Evolutionary conservation across 768 basidiomycete species (phyloP), one percentile per base, ranked within the genome.

Genomic region (Suillus subalutaceus): DNA sequence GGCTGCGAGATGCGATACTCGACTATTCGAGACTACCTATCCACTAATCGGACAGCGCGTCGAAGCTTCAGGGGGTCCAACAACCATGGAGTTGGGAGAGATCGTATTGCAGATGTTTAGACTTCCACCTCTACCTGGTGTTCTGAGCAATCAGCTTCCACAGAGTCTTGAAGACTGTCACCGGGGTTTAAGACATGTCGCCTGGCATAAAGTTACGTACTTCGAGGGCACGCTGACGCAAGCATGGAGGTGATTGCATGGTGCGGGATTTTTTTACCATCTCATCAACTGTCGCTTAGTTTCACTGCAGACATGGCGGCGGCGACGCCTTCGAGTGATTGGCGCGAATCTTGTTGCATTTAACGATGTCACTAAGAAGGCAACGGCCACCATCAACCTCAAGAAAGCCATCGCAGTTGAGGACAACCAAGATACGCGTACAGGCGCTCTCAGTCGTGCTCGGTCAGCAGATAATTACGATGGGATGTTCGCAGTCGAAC

Each of bases 151-250:
- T 53, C 86, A 93, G 67, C 81, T 98, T 23, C 96, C 97, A 16
- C 91, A 96, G 76, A 95, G 93, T 72, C 81, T 98, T 71, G 96
- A 98, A 63, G 97, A 98, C 72, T 96, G 94, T 71, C 85, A 90
- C 71, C 87, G 93, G 16, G 96, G 97, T 1, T 80, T 99, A 69
- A 82, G 93, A 66, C 91, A 96, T 72, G 89, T 94, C 64, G 90
- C 91, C 44, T 97, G 95, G 96, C 95, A 97, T 73, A 96, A 96
- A 80, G 86, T 91, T 69, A 93, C 94, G 26, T 96, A 97, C 78
- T 94, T 93, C 78, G 92, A 97, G 77, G 95, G 97, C 35, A 90
- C 88, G 0, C 78, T 99, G 69, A 99, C 97, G 16, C 97, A 99
- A n/a, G 81, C 87, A 84, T 68, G 97, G 97, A 18, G 97, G 96